These are phyloP conservation scores for Boletellus ananiceps DNA, from an alignment of 768 basidiomycete species.

Conservation along the genomic window DNA sequence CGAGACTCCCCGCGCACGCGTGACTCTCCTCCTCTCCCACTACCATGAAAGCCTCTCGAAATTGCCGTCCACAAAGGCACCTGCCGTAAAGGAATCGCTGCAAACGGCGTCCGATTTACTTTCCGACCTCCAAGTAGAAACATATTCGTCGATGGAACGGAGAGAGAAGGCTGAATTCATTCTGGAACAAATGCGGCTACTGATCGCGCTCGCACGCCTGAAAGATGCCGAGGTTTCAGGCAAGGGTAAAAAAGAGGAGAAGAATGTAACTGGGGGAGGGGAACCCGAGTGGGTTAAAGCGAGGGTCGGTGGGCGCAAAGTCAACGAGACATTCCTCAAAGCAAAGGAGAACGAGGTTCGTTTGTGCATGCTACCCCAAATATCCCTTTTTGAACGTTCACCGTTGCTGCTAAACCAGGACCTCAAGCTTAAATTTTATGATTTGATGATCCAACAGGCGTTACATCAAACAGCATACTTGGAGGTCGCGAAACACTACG, in stretches of 20 bases:
- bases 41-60: constrained; percentile 73
- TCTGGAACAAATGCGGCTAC: constrained; percentile 92
- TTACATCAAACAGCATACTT: constrained; percentile 82
- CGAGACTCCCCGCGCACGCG: constrained; percentile 92
- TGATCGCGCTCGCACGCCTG: constrained; percentile 68
- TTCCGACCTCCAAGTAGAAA: constrained; percentile 95
- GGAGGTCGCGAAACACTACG: constrained; percentile 91
- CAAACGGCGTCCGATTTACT: constrained; percentile 88
- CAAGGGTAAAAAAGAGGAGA: constrained; percentile 47
- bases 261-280: constrained; percentile 61
- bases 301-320: constrained; percentile 85
- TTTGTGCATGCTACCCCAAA: constrained; percentile 4
- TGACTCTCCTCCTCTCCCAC: constrained; percentile 81
- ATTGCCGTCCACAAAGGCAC: constrained; percentile 37
- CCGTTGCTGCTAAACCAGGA: constrained; percentile 48
- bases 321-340: constrained; percentile 90
- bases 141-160: constrained; percentile 97
- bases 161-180: constrained; percentile 98
- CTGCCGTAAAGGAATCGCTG: constrained; percentile 56
- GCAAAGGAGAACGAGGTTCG: constrained; percentile 82
- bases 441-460: constrained; percentile 94
- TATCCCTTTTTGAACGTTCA: not conserved
- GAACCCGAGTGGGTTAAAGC: constrained; percentile 93
- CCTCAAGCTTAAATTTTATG: constrained; percentile 93
- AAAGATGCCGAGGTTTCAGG: constrained; percentile 65